These are phyloP conservation scores for Olyra latifolia DNA, from an alignment of 176 grass and related monocot genomes.

Conservation along the genomic window DNA sequence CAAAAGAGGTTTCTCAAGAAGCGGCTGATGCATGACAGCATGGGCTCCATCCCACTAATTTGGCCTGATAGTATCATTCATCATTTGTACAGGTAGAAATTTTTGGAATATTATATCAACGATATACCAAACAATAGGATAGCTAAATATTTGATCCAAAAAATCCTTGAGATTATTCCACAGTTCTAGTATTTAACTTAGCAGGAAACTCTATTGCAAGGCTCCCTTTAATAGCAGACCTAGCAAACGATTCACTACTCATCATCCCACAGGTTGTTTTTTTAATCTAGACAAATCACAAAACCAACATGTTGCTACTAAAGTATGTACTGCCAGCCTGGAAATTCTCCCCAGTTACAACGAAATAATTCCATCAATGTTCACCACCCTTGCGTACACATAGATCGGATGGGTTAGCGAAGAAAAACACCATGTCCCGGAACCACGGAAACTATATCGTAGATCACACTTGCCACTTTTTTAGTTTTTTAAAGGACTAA, in stretches of 20 bases:
- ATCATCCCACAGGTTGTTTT: not conserved
- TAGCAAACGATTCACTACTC: not conserved
- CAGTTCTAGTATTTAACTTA: slow-evolving; percentile 1
- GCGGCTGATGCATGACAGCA: not conserved
- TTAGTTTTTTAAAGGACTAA: not conserved
- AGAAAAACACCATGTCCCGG: not conserved
- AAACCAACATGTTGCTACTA: not conserved
- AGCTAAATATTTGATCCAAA: not conserved
- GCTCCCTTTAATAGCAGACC: not conserved
- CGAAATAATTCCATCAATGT: not conserved
- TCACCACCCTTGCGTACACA: not conserved
- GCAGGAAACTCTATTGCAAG: not conserved
- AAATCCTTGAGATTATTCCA: not conserved
- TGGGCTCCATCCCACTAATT: not conserved
- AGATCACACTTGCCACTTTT: not conserved
- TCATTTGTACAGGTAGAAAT: not conserved
- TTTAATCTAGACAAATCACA: not conserved
- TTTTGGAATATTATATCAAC: not conserved
- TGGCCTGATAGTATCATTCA: slow-evolving; percentile 7
- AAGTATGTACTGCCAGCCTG: slow-evolving; percentile 4
- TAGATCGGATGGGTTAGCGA: not conserved
- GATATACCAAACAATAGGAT: not conserved
- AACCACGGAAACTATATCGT: not conserved
- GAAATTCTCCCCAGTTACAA: not conserved
- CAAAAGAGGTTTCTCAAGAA: not conserved